Evolutionary conservation across 1,284 basidiomycete species (phyloP).

Genomic region (Anthracocystis setariae): DNA sequence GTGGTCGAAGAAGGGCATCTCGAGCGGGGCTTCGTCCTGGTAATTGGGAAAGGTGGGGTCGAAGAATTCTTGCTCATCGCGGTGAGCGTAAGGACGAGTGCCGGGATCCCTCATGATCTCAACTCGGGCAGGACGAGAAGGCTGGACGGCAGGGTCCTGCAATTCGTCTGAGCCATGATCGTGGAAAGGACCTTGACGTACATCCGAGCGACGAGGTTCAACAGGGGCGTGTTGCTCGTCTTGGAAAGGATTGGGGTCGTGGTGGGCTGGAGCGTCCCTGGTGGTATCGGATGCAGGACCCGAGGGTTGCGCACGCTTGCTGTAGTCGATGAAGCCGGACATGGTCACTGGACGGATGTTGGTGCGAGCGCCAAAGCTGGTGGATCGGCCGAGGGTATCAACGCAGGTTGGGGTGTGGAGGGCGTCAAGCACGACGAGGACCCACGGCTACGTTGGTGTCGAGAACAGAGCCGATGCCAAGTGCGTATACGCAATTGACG

Average conservation of each 20-base stretch:
- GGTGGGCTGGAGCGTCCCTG: constrained; percentile 12
- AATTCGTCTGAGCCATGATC: constrained; percentile 22
- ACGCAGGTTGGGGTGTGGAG: background rate
- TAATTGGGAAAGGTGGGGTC: constrained; percentile 55
- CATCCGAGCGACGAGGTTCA: constrained; percentile 14
- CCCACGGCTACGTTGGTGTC: constrained; percentile 20
- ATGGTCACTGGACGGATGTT: constrained; percentile 3
- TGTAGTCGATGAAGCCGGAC: constrained; percentile 56
- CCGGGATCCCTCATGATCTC: constrained; percentile 32
- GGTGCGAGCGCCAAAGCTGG: too few relatives aligned
- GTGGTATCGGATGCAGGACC: constrained; percentile 32
- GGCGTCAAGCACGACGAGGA: background rate
- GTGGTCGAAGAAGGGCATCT: constrained; percentile 66
- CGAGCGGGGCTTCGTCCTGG: constrained; percentile 50
- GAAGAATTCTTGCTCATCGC: constrained; percentile 46
- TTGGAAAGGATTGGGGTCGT: constrained; percentile 20
- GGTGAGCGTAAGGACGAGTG: constrained; percentile 13
- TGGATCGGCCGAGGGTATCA: background rate
- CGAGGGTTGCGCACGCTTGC: constrained; percentile 27
- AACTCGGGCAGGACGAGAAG: constrained; percentile 31
- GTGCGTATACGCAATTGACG: constrained; percentile 5
- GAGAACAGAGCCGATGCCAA: constrained; percentile 20
- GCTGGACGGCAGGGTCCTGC: constrained; percentile 6
- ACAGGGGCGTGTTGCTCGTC: background rate
- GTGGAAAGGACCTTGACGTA: constrained; percentile 10